phyloP scores from a whole-genome alignment of 805 yeast species.

The Kodamaea sagamina region DNA sequence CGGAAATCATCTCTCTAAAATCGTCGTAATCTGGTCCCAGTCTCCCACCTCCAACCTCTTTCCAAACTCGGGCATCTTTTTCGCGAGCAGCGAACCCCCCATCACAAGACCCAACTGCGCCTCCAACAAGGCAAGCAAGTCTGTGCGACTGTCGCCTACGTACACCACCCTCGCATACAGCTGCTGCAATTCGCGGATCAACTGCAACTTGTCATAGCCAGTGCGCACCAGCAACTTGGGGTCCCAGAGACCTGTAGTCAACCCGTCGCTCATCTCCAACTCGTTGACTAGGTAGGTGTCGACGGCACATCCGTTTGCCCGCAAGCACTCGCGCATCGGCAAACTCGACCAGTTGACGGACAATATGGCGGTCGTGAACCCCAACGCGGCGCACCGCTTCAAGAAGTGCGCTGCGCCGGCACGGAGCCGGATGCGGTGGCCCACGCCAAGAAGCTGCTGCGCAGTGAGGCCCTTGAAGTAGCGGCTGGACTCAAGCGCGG shows the following conservation, averaged over 20 bases:
- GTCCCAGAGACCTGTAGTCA: conserved; percentile 35
- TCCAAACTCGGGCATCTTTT: conserved; percentile 5
- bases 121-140: conserved; percentile 50
- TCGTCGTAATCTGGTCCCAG: too few species aligned
- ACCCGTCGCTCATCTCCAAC: conserved; percentile 37
- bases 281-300: conserved; percentile 47
- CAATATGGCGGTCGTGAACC: conserved; percentile 45
- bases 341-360: conserved; percentile 65
- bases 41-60: conserved; percentile 10
- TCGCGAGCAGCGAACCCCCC: conserved; percentile 11
- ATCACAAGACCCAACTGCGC: conserved; percentile 52
- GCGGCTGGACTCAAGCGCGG: conserved; percentile 36
- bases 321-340: conserved; percentile 42
- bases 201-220: conserved; percentile 51
- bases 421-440: conserved; percentile 37
- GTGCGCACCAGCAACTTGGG: conserved; percentile 40
- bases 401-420: conserved; percentile 42
- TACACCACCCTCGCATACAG: conserved; percentile 36
- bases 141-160: conserved; percentile 67
- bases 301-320: conserved; percentile 20
- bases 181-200: conserved; percentile 17
- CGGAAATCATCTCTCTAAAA: too few species aligned
- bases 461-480: conserved; percentile 46
- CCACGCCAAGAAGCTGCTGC: conserved; percentile 34
- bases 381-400: conserved; percentile 16